phyloP scores from a whole-genome alignment of 148 eudicot species.

The Rhododendron henanense region DNA sequence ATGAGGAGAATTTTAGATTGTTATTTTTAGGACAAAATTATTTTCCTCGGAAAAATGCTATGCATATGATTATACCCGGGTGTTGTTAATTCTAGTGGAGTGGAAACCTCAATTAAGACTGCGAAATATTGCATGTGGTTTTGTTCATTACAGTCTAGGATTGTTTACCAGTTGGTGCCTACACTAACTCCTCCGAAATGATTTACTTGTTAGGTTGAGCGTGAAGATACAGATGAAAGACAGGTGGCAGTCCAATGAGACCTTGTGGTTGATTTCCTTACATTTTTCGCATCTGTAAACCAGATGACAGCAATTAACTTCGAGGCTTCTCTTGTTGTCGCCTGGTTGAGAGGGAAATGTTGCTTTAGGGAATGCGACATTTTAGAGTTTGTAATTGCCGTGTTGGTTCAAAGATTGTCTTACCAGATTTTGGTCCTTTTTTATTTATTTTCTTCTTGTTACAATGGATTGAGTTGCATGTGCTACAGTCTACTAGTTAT shows the following conservation, averaged over 20 bases:
- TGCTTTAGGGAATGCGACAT: not conserved
- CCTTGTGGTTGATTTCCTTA: not conserved
- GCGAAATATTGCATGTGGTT: not conserved
- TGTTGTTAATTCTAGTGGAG: not conserved
- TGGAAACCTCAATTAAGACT: not conserved
- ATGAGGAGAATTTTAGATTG: too few relatives aligned
- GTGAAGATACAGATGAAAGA: constrained; percentile 37
- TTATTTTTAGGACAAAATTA: not conserved
- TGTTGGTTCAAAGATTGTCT: not conserved
- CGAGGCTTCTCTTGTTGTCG: not conserved
- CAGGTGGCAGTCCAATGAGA: constrained; percentile 24
- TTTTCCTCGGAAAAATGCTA: not conserved
- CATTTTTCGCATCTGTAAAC: not conserved
- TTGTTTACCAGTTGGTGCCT: not conserved
- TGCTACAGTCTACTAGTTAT: not conserved
- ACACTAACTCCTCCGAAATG: not conserved
- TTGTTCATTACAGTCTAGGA: not conserved
- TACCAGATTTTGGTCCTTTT: not conserved
- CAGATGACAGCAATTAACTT: not conserved
- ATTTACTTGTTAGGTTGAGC: constrained; percentile 44
- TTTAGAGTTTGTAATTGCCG: not conserved
- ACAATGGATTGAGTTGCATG: not conserved
- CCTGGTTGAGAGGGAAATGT: not conserved
- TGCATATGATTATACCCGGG: not conserved
- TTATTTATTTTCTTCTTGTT: not conserved